Conservation (phyloP, 2,329 filamentous ascomycete species). For the Akanthomyces lecanii region DNA sequence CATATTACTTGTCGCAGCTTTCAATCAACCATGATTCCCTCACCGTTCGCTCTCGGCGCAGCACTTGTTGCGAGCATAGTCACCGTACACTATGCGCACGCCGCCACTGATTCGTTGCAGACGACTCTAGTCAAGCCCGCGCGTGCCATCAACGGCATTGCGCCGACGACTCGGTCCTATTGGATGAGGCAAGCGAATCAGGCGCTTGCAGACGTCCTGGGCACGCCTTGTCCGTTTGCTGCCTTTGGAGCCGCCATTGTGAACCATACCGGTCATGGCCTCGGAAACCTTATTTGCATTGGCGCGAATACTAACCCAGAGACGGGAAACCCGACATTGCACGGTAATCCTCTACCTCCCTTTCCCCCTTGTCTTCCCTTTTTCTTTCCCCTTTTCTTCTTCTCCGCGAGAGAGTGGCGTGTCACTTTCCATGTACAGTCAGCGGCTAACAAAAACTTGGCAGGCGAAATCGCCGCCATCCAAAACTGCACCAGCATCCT, state of each 20-base stretch:
- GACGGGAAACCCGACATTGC: constrained; percentile 49
- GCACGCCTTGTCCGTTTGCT: constrained; percentile 45
- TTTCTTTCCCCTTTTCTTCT: not conserved
- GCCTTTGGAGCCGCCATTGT: constrained; percentile 53
- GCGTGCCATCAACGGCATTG: constrained; percentile 24
- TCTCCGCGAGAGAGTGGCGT: too few relatives aligned
- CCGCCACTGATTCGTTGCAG: not conserved
- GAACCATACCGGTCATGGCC: constrained; percentile 44
- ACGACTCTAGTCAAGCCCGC: not conserved
- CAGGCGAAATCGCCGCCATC: constrained; percentile 52
- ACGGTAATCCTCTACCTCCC: constrained; percentile 33
- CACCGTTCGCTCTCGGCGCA: not conserved
- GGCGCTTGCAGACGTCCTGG: constrained; percentile 33
- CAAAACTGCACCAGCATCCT: constrained; percentile 48
- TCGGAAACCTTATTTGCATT: constrained; percentile 46
- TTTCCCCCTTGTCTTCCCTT: not conserved
- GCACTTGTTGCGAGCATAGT: not conserved
- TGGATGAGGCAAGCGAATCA: constrained; percentile 51
- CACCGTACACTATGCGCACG: not conserved
- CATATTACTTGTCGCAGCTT: not conserved
- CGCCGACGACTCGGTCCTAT: constrained; percentile 37
- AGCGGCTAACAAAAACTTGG: not conserved
- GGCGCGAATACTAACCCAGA: constrained; percentile 42
- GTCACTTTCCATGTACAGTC: too few relatives aligned
- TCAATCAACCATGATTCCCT: not conserved